These are phyloP conservation scores for Stemphylium vesicarium DNA, from an alignment of 2,329 filamentous ascomycete genomes.

Conservation along the genomic window DNA sequence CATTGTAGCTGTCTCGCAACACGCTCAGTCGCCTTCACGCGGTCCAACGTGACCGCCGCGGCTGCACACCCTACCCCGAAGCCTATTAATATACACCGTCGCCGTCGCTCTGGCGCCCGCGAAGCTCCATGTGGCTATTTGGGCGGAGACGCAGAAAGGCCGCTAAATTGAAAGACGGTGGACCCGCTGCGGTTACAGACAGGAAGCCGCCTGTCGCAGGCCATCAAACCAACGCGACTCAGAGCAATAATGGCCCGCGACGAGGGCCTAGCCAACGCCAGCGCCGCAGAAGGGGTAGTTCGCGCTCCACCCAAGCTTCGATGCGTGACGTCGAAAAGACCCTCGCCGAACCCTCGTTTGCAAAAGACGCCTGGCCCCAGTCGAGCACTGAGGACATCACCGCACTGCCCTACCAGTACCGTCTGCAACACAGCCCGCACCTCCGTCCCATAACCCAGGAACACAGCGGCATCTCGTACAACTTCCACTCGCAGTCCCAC, in stretches of 20 bases:
- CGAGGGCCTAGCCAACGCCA: conserved; percentile 35
- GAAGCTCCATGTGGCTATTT: conserved; percentile 77
- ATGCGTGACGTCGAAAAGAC: conserved; percentile 41
- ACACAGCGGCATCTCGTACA: conserved; percentile 52
- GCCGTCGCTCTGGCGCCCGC: conserved; percentile 11
- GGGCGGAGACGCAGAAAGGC: conserved; percentile 74
- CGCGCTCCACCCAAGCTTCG: conserved; percentile 38
- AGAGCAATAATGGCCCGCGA: conserved; percentile 35
- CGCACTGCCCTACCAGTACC: conserved; percentile 51
- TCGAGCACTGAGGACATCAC: conserved; percentile 55
- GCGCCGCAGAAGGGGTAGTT: conserved; percentile 40
- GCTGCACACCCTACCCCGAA: conserved; percentile 8
- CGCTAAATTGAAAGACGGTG: conserved; percentile 54
- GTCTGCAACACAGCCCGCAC: conserved; percentile 56
- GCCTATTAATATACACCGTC: neutral
- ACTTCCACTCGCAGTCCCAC: conserved; percentile 50
- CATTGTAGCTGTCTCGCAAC: conserved; percentile 15
- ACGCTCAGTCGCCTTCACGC: conserved; percentile 29
- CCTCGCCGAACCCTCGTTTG: conserved; percentile 20
- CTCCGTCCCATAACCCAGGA: conserved; percentile 53
- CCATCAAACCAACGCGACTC: conserved; percentile 22
- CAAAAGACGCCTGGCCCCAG: conserved; percentile 22
- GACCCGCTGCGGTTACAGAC: conserved; percentile 59
- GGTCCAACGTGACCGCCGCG: conserved; percentile 7
- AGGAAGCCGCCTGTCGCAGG: conserved; percentile 47